Base-by-base conservation (phyloP, 2,329 filamentous ascomycete genomes). In the Calonectria multiphialidica region DNA sequence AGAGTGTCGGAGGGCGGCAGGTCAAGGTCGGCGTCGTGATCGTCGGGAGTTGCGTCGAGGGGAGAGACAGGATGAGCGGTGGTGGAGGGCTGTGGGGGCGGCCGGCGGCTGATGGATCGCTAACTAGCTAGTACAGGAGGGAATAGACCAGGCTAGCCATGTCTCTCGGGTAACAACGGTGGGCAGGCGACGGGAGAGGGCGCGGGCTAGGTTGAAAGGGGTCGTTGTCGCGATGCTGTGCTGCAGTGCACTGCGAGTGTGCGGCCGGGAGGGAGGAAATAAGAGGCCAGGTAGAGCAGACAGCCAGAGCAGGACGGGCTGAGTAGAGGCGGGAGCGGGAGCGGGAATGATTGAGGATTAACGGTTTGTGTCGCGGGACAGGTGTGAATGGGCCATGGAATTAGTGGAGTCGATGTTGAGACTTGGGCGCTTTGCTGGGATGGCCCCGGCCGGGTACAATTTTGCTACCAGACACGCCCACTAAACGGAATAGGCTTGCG, bases 71-170 rank as follows among this genome's bases (percentile, higher is more conserved):
- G 71, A 72, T 74, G 70, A 72, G 75, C 74, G 77, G 77, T 77
- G 76, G 76, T 78, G 72, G 76, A 78, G 74, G 75, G 71, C 53
- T 72, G 74, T 78, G 77, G 76, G 71, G 77, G 72, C 75, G 47
- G 16, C 47, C 70, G 67, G 67, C 72, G 67, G 67, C 72, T 76
- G 74, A 78, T 68, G 72, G 66, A 72, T 59, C 28, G 66, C 73
- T 59, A 42, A 33, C 63, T 64, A 45, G 28, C 67, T 70, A 70
- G 65, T 35, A 44, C 40, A 63, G 59, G 21, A 65, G 30, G 23
- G 69, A 63, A 61, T 45, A 50, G 63, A 55, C 50, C 68, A 71
- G 49, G 49, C 57, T 72, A 73, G 76, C 72, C 77, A 78, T 78
- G 70, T 72, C 66, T 72, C 49, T 64, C 62, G 28, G 72, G 66